These are phyloP conservation scores for Tothia fuscella DNA, from an alignment of 2,329 filamentous ascomycete species.

Conservation along the genomic window DNA sequence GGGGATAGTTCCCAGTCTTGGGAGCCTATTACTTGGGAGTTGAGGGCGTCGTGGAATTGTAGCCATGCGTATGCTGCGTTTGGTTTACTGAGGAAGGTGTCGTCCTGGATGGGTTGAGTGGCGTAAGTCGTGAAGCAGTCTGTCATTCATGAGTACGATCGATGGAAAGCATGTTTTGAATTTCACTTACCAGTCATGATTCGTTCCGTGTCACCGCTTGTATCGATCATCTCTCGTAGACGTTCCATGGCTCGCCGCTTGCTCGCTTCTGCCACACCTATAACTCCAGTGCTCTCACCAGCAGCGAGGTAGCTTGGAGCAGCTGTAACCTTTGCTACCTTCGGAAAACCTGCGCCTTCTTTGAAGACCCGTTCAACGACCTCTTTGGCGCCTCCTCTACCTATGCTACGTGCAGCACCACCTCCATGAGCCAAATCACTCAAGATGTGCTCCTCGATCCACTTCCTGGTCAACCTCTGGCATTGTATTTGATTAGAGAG, in stretches of 20 bases:
- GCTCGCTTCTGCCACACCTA: conserved; percentile 60
- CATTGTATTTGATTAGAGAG: conserved; percentile 28
- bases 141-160: background rate
- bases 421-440: conserved; percentile 58
- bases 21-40: conserved; percentile 62
- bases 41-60: conserved; percentile 78
- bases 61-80: conserved; percentile 86
- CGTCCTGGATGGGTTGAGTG: conserved; percentile 81
- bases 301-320: conserved; percentile 20
- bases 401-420: conserved; percentile 57
- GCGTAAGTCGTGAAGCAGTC: conserved; percentile 84
- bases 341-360: conserved; percentile 59
- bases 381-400: conserved; percentile 59
- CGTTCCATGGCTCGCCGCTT: conserved; percentile 63
- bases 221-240: conserved; percentile 64
- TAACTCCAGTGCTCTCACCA: conserved; percentile 30
- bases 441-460: conserved; percentile 63
- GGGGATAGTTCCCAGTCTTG: conserved; percentile 89
- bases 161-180: background rate
- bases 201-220: conserved; percentile 65
- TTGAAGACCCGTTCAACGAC: conserved; percentile 69
- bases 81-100: conserved; percentile 81
- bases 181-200: conserved; percentile 47
- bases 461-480: conserved; percentile 52
- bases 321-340: conserved; percentile 18